Conservation (phyloP, 2,329 filamentous ascomycete genomes). For the Diaporthe eres region DNA sequence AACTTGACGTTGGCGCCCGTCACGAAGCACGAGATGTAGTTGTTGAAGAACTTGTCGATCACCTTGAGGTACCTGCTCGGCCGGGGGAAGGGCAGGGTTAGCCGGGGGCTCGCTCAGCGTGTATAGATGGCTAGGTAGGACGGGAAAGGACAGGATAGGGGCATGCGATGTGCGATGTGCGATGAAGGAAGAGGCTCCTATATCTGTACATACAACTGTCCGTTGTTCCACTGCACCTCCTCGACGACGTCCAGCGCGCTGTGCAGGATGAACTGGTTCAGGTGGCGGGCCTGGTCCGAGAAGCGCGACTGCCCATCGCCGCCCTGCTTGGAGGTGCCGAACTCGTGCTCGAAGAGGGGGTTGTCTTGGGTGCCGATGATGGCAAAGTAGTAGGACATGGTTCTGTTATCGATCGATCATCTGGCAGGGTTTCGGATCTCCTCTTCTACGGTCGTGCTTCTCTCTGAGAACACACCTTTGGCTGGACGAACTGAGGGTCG, state of each 20-base stretch:
- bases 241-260: slow-evolving; percentile 95
- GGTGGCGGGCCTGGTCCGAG: slow-evolving; percentile 87
- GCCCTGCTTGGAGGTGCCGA: slow-evolving; percentile 95
- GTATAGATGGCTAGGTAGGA: not conserved
- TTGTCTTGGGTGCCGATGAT: slow-evolving; percentile 97
- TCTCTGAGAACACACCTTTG: not conserved
- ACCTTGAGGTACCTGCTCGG: slow-evolving; percentile 88
- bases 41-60: slow-evolving; percentile 96
- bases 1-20: slow-evolving; percentile 95
- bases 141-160: not conserved
- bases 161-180: too few relatives aligned
- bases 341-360: slow-evolving; percentile 96
- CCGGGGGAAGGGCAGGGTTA: not conserved
- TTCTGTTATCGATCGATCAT: slow-evolving; percentile 52
- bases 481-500: not conserved
- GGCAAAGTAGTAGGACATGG: slow-evolving; percentile 98
- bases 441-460: not conserved
- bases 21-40: slow-evolving; percentile 94
- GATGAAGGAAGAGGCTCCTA: slow-evolving; percentile 41
- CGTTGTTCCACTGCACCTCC: slow-evolving; percentile 93
- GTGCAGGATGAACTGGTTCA: slow-evolving; percentile 98
- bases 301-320: slow-evolving; percentile 94
- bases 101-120: not conserved
- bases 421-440: not conserved
- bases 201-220: slow-evolving; percentile 77